These are phyloP conservation scores for Cordyceps farinosa DNA, from an alignment of 2,329 filamentous ascomycete species.

Conservation along the genomic window DNA sequence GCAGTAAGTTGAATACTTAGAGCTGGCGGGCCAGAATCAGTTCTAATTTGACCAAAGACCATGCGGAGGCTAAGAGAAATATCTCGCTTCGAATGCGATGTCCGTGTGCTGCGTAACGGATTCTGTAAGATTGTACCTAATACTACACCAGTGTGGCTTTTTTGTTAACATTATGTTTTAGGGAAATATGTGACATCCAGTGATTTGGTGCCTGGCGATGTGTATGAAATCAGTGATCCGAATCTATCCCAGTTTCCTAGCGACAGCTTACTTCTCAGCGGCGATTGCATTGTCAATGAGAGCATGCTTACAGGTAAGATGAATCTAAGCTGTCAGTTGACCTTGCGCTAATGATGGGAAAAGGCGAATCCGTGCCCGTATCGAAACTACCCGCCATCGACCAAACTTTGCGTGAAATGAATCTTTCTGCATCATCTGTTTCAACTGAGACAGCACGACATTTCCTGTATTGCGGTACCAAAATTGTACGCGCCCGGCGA, in stretches of 20 bases:
- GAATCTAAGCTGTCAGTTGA: constrained; percentile 28
- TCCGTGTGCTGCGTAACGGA: constrained; percentile 86
- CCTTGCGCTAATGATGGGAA: constrained; percentile 14
- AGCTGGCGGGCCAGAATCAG: not conserved
- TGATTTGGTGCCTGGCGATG: constrained; percentile 89
- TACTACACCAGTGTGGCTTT: not conserved
- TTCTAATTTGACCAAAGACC: constrained; percentile 49
- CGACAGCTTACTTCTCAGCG: constrained; percentile 85
- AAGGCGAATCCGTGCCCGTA: constrained; percentile 90
- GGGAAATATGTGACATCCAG: constrained; percentile 81
- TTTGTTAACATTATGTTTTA: constrained; percentile 27
- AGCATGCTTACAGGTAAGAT: constrained; percentile 81
- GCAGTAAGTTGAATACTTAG: constrained; percentile 52
- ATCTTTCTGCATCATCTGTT: constrained; percentile 77
- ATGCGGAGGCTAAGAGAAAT: constrained; percentile 90
- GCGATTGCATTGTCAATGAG: constrained; percentile 97
- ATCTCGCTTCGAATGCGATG: constrained; percentile 91
- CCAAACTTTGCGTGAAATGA: constrained; percentile 70
- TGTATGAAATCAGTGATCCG: constrained; percentile 96
- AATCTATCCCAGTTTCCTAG: constrained; percentile 83
- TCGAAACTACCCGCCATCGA: constrained; percentile 85
- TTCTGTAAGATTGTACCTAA: constrained; percentile 64
- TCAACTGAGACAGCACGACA: constrained; percentile 80
- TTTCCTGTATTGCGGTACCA: constrained; percentile 92
- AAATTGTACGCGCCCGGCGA: constrained; percentile 83